Conservation (phyloP, 139 green algal species). For the Axilococcus clingmanii region DNA sequence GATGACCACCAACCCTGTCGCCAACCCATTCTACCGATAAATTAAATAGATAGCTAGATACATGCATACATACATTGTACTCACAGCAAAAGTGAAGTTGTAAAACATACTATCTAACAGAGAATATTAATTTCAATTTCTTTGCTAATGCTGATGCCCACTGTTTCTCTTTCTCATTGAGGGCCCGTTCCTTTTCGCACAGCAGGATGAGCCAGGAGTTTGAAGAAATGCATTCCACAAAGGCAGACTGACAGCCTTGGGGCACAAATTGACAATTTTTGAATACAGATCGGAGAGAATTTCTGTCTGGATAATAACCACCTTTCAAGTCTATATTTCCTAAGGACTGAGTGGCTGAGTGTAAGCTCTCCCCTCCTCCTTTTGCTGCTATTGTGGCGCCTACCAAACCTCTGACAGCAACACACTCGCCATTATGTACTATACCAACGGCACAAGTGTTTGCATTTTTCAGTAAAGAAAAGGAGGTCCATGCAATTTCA, state of each 20-base stretch:
- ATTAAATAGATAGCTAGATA: too few species aligned
- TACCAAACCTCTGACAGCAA: slow-evolving; percentile 28
- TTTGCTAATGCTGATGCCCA: slow-evolving; percentile 44
- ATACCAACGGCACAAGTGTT: slow-evolving; percentile 67
- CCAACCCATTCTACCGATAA: too few species aligned
- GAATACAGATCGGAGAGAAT: not conserved
- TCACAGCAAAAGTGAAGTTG: too few species aligned
- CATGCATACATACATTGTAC: too few species aligned
- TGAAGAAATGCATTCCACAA: too few species aligned
- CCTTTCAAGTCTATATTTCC: not conserved
- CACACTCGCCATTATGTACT: slow-evolving; percentile 6
- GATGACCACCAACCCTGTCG: too few species aligned
- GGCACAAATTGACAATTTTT: too few species aligned
- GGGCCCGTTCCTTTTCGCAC: slow-evolving; percentile 41
- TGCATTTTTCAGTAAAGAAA: slow-evolving; percentile 69
- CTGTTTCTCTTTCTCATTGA: slow-evolving; percentile 42
- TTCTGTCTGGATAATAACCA: not conserved
- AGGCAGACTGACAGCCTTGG: too few species aligned
- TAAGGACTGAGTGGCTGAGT: not conserved
- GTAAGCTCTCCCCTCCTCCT: not conserved
- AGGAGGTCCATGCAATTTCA: slow-evolving; percentile 77
- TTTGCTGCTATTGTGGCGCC: slow-evolving; percentile 25
- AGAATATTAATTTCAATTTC: slow-evolving; percentile 37
- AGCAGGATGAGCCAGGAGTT: slow-evolving; percentile 33
- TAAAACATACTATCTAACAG: too few species aligned